Evolutionary conservation across 2,329 filamentous ascomycete species (phyloP).

Genomic region (Colletotrichum sp.): DNA sequence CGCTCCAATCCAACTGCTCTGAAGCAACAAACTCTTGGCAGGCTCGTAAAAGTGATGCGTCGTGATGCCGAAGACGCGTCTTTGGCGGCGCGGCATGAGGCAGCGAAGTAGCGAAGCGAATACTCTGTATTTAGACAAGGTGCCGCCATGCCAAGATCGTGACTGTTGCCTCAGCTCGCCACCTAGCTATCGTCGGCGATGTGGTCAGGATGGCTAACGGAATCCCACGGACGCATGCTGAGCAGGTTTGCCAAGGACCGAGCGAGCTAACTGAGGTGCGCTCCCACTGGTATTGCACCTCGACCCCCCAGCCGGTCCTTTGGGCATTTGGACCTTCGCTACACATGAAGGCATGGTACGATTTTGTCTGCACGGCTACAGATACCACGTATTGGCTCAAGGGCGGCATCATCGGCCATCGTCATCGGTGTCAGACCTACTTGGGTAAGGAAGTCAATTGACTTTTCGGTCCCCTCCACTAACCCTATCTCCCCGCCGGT

Average conservation of each 20-base stretch:
- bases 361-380: neutral
- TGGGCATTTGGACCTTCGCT: neutral
- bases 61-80: neutral
- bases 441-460: neutral
- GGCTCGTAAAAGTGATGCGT: neutral
- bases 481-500: neutral
- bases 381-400: neutral
- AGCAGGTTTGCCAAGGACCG: neutral
- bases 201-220: neutral
- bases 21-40: neutral
- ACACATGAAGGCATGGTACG: neutral
- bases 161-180: too few relatives aligned
- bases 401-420: neutral
- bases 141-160: too few relatives aligned
- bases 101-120: neutral
- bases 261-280: too few relatives aligned
- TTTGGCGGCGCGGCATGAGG: neutral
- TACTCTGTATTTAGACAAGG: too few relatives aligned
- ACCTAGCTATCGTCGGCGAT: too few relatives aligned
- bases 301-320: neutral
- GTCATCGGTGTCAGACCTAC: neutral
- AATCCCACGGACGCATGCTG: neutral
- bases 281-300: neutral
- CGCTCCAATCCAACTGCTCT: too few relatives aligned
- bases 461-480: neutral